phyloP scores from a whole-genome alignment of 2,329 filamentous ascomycete species.

The Apiospora saccharicola region DNA sequence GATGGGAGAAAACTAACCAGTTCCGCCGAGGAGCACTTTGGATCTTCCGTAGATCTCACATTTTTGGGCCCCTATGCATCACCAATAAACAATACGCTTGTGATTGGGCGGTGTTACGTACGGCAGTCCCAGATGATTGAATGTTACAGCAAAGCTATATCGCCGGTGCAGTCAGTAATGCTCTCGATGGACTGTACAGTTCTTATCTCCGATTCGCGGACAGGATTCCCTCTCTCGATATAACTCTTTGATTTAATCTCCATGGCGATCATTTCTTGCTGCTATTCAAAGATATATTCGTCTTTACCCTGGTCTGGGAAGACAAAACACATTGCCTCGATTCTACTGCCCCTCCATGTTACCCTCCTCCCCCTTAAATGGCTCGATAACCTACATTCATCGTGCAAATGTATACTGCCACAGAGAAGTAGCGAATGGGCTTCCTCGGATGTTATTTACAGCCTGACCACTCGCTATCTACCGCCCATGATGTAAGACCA shows the following conservation, averaged over 20 bases:
- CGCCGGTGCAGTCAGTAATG: not conserved
- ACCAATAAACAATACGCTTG: not conserved
- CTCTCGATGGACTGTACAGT: not conserved
- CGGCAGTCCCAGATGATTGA: too few species aligned
- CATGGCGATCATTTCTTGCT: not conserved
- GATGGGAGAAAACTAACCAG: not conserved
- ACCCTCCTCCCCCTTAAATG: too few species aligned
- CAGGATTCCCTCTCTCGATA: not conserved
- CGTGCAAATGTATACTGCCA: too few species aligned
- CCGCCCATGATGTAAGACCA: not conserved
- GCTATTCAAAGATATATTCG: not conserved
- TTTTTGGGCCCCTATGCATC: not conserved
- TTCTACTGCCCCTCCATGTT: not conserved
- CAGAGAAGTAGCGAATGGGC: too few species aligned
- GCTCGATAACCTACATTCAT: too few species aligned
- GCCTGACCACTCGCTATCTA: not conserved
- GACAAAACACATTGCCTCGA: not conserved
- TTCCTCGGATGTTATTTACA: not conserved
- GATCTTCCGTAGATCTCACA: constrained; percentile 19
- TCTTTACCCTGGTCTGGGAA: not conserved
- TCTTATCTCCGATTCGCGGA: not conserved
- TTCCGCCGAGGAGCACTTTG: not conserved
- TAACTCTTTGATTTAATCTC: not conserved
- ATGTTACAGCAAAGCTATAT: not conserved
- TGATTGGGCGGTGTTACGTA: not conserved